These are phyloP conservation scores for Suillus paluster DNA, from an alignment of 768 basidiomycete species.

Conservation along the genomic window DNA sequence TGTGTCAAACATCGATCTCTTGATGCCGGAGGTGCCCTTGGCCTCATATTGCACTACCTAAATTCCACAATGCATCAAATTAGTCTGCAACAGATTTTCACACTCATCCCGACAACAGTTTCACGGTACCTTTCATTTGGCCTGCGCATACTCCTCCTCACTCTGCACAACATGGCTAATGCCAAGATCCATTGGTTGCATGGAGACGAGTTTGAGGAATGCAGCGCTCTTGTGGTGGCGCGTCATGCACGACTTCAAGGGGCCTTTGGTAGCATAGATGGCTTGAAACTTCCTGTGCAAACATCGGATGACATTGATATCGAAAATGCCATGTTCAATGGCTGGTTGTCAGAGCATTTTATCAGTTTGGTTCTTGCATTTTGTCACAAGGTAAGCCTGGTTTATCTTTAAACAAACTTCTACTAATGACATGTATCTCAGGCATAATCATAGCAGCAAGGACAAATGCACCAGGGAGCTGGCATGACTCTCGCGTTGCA, in stretches of 20 bases:
- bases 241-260: constrained; percentile 37
- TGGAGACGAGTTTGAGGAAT: constrained; percentile 32
- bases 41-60: too few relatives aligned
- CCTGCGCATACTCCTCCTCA: constrained; percentile 34
- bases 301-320: constrained; percentile 42
- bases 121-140: constrained; percentile 41
- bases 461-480: constrained; percentile 50
- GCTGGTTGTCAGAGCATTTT: constrained; percentile 47
- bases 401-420: background rate
- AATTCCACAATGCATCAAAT: constrained; percentile 42
- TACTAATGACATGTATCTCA: constrained; percentile 17
- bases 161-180: constrained; percentile 33
- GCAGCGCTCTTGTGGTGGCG: constrained; percentile 30
- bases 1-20: too few relatives aligned
- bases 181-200: constrained; percentile 33
- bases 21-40: too few relatives aligned
- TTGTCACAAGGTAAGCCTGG: constrained; percentile 18
- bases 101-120: constrained; percentile 41
- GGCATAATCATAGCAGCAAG: constrained; percentile 40
- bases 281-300: constrained; percentile 42
- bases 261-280: constrained; percentile 48
- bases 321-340: constrained; percentile 53
- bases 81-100: constrained; percentile 47
- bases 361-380: constrained; percentile 45
- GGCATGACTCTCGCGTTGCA: constrained; percentile 52